A percentile compares a stretch with the other conserved stretches of the same genome.
Conservation (phyloP, 1,139 yeast genomes). For the Yamadazyma triangularis region DNA sequence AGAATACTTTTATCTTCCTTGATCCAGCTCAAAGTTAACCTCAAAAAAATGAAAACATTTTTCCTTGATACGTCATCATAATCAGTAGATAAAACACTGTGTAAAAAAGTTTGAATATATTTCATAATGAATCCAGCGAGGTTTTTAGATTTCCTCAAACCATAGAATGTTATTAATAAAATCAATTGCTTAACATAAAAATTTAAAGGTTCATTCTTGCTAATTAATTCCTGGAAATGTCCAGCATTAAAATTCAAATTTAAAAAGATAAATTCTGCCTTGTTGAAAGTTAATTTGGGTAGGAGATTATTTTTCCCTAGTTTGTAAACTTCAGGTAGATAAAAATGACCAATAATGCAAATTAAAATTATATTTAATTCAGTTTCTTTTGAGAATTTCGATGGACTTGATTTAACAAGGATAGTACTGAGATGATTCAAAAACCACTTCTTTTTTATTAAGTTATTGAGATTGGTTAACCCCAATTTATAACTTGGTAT, state of each 20-base stretch:
- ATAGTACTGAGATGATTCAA: constrained; percentile 18
- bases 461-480: constrained; percentile 29
- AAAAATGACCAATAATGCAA: constrained; percentile 26
- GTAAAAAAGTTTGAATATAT: constrained; percentile 31
- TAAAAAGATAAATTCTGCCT: constrained; percentile 25
- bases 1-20: constrained; percentile 41
- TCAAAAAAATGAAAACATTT: constrained; percentile 20
- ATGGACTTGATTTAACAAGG: constrained; percentile 6
- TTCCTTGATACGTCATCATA: constrained; percentile 11
- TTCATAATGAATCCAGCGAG: constrained; percentile 21
- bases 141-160: constrained; percentile 12
- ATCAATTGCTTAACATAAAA: constrained; percentile 22
- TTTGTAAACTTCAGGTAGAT: constrained; percentile 24
- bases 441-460: constrained; percentile 31
- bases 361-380: constrained; percentile 19
- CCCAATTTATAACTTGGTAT: constrained; percentile 43
- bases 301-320: constrained; percentile 17
- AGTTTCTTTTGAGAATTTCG: constrained; percentile 6
- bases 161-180: constrained; percentile 18
- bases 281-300: constrained; percentile 19
- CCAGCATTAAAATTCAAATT: constrained; percentile 13
- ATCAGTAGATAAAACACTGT: constrained; percentile 5
- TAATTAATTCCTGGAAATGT: constrained; percentile 5
- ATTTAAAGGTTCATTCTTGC: constrained; percentile 9
- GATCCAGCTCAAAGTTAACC: constrained; percentile 55